Evolutionary conservation across 2,329 filamentous ascomycete genomes (phyloP).

Genomic region (Penicillium janthinellum): DNA sequence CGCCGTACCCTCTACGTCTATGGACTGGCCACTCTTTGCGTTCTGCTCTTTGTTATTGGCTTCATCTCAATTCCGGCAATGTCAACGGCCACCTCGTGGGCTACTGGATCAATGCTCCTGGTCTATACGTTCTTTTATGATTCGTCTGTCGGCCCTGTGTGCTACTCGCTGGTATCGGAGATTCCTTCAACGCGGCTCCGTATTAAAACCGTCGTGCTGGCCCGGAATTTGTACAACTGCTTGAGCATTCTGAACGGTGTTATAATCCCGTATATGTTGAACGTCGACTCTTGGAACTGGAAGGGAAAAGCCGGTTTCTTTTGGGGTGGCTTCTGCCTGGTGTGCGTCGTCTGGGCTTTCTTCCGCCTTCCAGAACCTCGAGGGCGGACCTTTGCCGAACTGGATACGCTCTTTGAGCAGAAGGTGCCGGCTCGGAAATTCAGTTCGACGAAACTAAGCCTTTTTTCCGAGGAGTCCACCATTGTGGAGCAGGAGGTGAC

Average conservation of each 20-base stretch:
- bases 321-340: conserved; percentile 22
- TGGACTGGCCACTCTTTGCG: not conserved
- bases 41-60: not conserved
- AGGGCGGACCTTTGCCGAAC: not conserved
- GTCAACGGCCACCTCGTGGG: conserved; percentile 5
- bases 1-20: not conserved
- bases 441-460: not conserved
- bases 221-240: conserved; percentile 7
- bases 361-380: conserved; percentile 1
- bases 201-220: conserved; percentile 8
- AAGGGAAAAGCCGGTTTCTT: conserved; percentile 35
- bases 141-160: conserved; percentile 11
- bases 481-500: not conserved
- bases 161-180: conserved; percentile 12
- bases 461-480: not conserved
- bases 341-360: not conserved
- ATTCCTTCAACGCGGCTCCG: conserved; percentile 11
- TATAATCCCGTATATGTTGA: conserved; percentile 12
- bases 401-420: conserved; percentile 2
- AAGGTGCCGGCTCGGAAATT: conserved; percentile 1
- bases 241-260: conserved; percentile 8
- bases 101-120: conserved; percentile 7
- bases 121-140: conserved; percentile 14
- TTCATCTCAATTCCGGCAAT: not conserved
- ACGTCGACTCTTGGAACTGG: conserved; percentile 28